Percentiles rank a stretch among this genome's conserved stretches.
phyloP scores from a whole-genome alignment of 192 early-diverging fungal genomes.

The Neocallimastix lanati region DNA sequence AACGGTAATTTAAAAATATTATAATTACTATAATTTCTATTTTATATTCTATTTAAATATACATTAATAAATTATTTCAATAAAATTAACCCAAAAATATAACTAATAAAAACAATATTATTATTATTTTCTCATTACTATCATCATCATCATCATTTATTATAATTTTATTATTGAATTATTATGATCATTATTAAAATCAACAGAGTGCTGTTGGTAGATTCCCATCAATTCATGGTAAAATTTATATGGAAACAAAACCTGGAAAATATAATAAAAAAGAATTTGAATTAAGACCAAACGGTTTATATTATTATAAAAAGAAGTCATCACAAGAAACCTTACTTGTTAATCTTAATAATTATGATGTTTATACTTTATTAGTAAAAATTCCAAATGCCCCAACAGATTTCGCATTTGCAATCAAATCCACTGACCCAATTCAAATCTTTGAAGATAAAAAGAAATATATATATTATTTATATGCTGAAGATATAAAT shows the following conservation, averaged over 20 bases:
- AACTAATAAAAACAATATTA: no score
- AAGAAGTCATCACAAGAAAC: conserved; percentile 4
- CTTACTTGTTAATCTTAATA: conserved; percentile 34
- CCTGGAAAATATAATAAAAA: conserved; percentile 8
- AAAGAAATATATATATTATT: conserved; percentile 56
- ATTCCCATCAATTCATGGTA: background rate
- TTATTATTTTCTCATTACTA: no score
- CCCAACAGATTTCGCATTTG: conserved; percentile 67
- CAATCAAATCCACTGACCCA: conserved; percentile 59
- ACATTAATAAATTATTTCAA: no score
- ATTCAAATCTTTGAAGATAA: conserved; percentile 66
- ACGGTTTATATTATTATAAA: background rate
- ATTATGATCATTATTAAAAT: no score
- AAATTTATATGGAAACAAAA: background rate
- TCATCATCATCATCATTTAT: no score
- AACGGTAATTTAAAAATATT: conserved; percentile 20
- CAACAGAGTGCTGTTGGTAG: conserved; percentile 1
- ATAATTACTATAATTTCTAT: no score
- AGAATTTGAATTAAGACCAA: conserved; percentile 11
- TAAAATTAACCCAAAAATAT: no score
- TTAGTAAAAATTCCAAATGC: conserved; percentile 44
- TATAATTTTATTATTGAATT: no score
- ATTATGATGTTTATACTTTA: conserved; percentile 72
- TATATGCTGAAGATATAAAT: conserved; percentile 46
- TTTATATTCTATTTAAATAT: no score